Base-by-base conservation (phyloP, 2,329 filamentous ascomycete genomes). In the Calcarisporium arbuscula region DNA sequence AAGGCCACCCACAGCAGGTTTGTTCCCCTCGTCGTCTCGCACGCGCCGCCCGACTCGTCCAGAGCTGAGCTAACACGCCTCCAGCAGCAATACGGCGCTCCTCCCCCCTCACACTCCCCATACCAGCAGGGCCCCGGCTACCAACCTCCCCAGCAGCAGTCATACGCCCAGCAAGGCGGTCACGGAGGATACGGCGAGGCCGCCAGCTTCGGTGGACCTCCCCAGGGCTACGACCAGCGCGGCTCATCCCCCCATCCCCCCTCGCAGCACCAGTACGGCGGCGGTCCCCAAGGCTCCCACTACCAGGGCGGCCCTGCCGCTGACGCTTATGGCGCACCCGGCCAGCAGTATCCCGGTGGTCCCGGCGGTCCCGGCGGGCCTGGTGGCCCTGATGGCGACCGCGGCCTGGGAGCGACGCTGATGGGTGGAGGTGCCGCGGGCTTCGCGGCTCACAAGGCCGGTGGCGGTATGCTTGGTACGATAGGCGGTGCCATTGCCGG, bases 401-500 rank as follows among this genome's bases (percentile, higher is more conserved):
- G 72, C 30, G 74, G 74, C 21, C 62, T 78, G 14, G 72, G 70
- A 5, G 68, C 72, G 2, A 67, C 72, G 4, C 47, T 77, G 18
- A 44, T 71, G 2, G 73, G 72, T 16, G 68, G 70, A 34, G 70
- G 65, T 14, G 70, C 62, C 2, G 73, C 69, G n/a, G 72, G 67
- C 7, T 74, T 65, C 47, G 60, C 71, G 0, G 72, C 70, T 0
- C 67, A 74, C 53, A 66, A 71, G 44, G 55, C 71, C 15, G 74
- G 72, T 10, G 68, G 68, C 19, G 72, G 73, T 14, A 42, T 66
- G 22, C 49, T 77, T 18, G 67, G 68, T 16, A 72, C 68, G 3
- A 48, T 74, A 3, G 70, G 64, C 7, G 71, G 69, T 9, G 61
- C 67, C 0, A 60, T 70, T 2, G 67, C 64, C 12, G 74, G 73